A percentile compares a stretch with the other conserved stretches of the same genome.
phyloP scores from a whole-genome alignment of 2,329 filamentous ascomycete genomes.

The Sclerotinia sclerotiorum region DNA sequence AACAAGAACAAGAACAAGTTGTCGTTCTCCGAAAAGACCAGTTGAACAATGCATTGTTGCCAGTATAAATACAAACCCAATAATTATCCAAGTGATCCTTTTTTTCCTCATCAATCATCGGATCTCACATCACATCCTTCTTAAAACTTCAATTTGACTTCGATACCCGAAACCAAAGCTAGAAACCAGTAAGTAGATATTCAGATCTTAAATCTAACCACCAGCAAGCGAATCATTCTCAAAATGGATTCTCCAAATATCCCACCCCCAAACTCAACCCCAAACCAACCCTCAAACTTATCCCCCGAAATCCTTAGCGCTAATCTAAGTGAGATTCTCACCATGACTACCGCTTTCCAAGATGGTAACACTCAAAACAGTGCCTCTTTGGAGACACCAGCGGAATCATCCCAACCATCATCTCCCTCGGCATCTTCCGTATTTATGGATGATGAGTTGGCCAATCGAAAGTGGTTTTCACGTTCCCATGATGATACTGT shows the following conservation, averaged over 20 bases:
- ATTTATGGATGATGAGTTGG: too few species aligned
- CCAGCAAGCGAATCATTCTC: too few species aligned
- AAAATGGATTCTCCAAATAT: too few species aligned
- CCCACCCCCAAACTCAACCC: background rate
- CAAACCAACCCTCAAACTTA: background rate
- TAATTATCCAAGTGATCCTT: background rate
- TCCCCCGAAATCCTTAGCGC: background rate
- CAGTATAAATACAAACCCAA: background rate
- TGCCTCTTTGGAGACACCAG: background rate
- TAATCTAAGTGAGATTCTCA: background rate
- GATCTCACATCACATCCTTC: background rate
- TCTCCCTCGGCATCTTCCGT: background rate
- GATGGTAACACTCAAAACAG: too few species aligned
- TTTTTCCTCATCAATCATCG: background rate
- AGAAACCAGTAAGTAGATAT: background rate
- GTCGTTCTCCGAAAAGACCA: background rate
- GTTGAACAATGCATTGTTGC: too few species aligned
- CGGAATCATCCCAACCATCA: background rate
- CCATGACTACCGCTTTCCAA: background rate
- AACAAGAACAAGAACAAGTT: background rate
- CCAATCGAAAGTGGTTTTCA: too few species aligned
- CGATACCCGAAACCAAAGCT: background rate
- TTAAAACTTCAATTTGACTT: background rate
- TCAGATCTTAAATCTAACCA: background rate
- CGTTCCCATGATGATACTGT: too few species aligned